These are phyloP conservation scores for Hypoxylon crocopeplum DNA, from an alignment of 495 filamentous ascomycete genomes.

Conservation along the genomic window DNA sequence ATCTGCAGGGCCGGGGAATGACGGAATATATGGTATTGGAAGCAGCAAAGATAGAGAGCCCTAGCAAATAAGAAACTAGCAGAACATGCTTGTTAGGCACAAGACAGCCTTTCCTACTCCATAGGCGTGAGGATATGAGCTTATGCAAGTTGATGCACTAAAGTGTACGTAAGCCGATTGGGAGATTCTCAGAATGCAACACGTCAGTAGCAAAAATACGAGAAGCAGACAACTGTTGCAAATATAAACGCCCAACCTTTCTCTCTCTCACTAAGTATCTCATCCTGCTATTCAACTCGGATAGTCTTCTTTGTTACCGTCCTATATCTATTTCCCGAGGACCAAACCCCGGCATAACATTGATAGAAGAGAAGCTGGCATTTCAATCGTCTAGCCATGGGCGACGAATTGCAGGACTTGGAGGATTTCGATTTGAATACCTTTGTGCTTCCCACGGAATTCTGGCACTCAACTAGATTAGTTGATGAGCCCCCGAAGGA, in stretches of 20 bases:
- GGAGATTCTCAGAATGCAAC: not conserved
- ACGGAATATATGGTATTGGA: too few relatives aligned
- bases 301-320: not conserved
- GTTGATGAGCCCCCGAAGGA: not conserved
- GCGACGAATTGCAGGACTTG: not conserved
- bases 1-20: too few relatives aligned
- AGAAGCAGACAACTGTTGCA: not conserved
- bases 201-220: not conserved
- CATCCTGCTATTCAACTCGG: not conserved
- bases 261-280: not conserved
- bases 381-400: conserved; percentile 2
- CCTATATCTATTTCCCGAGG: not conserved
- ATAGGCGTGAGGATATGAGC: conserved; percentile 6
- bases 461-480: not conserved
- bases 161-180: conserved; percentile 7
- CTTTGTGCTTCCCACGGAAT: not conserved
- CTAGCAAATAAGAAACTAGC: not conserved
- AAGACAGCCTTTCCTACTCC: not conserved
- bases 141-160: conserved; percentile 3
- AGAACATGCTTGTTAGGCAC: not conserved
- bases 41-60: too few relatives aligned
- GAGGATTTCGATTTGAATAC: not conserved
- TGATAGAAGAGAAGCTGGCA: not conserved
- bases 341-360: not conserved
- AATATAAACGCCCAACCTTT: not conserved